Evolutionary conservation across 1,139 yeast genomes (phyloP).

Genomic region (Scheffersomyces insectosa): DNA sequence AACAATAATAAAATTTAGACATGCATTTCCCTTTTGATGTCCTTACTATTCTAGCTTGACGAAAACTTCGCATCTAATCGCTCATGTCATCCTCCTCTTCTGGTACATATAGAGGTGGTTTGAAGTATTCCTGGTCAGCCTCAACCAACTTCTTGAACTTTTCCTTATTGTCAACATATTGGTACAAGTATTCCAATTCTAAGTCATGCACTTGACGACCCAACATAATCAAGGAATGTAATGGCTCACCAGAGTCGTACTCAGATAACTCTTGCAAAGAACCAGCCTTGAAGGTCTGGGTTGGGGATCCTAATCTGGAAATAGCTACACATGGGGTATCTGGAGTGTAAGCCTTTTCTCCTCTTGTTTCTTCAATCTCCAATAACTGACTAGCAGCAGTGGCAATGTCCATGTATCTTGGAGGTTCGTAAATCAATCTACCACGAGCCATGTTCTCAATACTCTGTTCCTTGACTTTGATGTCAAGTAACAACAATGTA

Average conservation of each 20-base stretch:
- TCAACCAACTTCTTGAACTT: constrained; percentile 59
- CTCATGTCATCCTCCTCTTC: constrained; percentile 29
- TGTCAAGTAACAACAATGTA: constrained; percentile 83
- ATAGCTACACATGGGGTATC: constrained; percentile 93
- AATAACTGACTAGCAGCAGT: constrained; percentile 87
- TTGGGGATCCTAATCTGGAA: constrained; percentile 85
- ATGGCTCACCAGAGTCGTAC: constrained; percentile 91
- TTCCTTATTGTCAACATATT: constrained; percentile 69
- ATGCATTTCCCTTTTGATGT: background rate
- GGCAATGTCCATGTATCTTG: constrained; percentile 90
- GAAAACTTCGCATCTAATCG: constrained; percentile 2
- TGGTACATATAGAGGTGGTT: constrained; percentile 54
- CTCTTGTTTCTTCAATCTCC: constrained; percentile 78
- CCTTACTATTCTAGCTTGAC: background rate
- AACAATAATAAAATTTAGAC: background rate
- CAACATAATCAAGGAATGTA: constrained; percentile 85
- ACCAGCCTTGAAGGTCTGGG: constrained; percentile 82
- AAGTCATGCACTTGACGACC: constrained; percentile 95
- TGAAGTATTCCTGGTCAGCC: constrained; percentile 75
- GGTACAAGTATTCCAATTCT: constrained; percentile 82
- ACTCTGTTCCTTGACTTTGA: constrained; percentile 95
- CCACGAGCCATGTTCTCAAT: constrained; percentile 94
- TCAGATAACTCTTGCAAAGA: constrained; percentile 71
- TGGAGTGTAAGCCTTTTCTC: constrained; percentile 75
- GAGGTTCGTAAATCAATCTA: constrained; percentile 89